Evolutionary conservation across 495 filamentous ascomycete genomes (phyloP), one percentile per base, ranked within the genome.

Genomic region (Penicillium odoratum): DNA sequence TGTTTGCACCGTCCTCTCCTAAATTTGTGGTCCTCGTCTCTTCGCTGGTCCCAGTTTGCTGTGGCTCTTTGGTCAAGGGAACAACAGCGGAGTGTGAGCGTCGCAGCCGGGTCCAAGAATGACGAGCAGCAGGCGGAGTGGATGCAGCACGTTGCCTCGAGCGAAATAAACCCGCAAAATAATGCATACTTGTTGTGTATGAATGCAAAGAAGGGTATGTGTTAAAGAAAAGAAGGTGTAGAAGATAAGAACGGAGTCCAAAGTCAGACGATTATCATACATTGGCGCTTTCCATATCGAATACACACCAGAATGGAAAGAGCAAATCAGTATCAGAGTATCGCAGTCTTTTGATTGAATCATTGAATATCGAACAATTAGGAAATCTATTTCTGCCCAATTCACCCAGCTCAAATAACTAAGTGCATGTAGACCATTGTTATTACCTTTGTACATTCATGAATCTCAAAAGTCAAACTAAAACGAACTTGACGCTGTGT

Each of bases 371-470:
- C 38, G 31, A 33, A 33, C 31, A 33, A 40, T 18, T 9, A 60
- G 48, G 55, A 62, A 62, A 65, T 75, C 71, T 75, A 72, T 72
- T 74, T 61, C 57, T 67, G 60, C 60, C 55, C 59, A 63, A 53
- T 53, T 21, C 21, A 21, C 21, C 64, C 61, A 62, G 58, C 57
- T 51, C n/a, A 28, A 26, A 31, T 38, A 26, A 25, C 6, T 21
- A 31, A 38, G 29, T 15, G 33, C 48, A 50, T 40, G 38, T 56
- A 57, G 56, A 57, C 56, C 66, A 57, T 21, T 67, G 56, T 61
- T 65, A 67, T 68, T 70, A 65, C 67, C 67, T 72, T 69, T 68
- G 60, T 66, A 66, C 61, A 61, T 64, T 63, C 60, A 55, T 51
- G 45, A 57, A 57, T 38, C 40, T 53, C 49, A 63, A 53, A 61